phyloP scores from a whole-genome alignment of 176 grass and related monocot species.

The Ananas comosus region DNA sequence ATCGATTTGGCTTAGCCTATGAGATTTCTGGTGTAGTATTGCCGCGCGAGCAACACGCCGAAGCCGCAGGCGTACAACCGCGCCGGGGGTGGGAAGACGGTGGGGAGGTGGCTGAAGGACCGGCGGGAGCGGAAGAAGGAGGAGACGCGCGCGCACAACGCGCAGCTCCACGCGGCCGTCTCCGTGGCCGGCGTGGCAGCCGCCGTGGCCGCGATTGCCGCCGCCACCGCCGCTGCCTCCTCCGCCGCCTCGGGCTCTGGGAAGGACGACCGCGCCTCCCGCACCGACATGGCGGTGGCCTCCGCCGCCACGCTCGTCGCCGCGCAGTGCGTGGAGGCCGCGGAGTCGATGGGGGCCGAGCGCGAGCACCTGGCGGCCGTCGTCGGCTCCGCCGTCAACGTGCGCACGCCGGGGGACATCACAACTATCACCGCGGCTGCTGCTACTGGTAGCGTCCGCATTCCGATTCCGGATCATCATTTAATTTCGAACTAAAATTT shows the following conservation, averaged over 20 bases:
- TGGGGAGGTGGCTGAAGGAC: conserved; percentile 93
- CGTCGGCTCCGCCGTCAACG: conserved; percentile 68
- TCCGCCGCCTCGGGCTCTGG: conserved; percentile 28
- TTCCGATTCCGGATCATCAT: background rate
- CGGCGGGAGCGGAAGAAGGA: conserved; percentile 71
- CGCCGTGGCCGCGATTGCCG: conserved; percentile 60
- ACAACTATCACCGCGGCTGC: conserved; percentile 83
- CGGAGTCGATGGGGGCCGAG: conserved; percentile 71
- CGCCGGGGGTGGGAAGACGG: conserved; percentile 59
- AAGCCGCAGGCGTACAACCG: conserved; percentile 53
- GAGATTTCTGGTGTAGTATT: conserved; percentile 37
- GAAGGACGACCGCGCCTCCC: conserved; percentile 51
- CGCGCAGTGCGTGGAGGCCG: conserved; percentile 84
- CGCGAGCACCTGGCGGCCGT: conserved; percentile 63
- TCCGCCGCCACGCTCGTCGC: conserved; percentile 86
- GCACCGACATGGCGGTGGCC: conserved; percentile 73
- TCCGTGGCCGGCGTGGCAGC: conserved; percentile 75
- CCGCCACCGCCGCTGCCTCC: conserved; percentile 46
- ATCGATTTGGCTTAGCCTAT: background rate
- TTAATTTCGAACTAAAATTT: background rate
- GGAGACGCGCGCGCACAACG: conserved; percentile 75
- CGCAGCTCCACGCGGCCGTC: conserved; percentile 77
- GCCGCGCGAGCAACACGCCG: conserved; percentile 39
- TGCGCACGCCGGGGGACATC: conserved; percentile 58
- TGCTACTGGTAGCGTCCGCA: conserved; percentile 48